Base-by-base conservation (phyloP, 139 green algal genomes). In the Parachlorella kessleri region DNA sequence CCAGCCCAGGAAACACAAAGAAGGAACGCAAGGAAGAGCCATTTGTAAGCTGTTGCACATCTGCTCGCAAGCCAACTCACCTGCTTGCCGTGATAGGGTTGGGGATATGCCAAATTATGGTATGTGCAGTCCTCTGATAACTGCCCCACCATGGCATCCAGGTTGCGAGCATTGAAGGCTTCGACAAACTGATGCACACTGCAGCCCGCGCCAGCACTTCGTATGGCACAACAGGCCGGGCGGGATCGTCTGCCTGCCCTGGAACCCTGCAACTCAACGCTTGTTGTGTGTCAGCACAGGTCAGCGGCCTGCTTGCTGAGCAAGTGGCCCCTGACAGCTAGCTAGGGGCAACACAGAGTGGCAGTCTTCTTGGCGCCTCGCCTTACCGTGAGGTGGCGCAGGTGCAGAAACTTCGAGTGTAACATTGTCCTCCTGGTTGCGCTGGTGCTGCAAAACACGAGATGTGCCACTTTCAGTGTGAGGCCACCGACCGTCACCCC, bases 111-210 rank as follows among this genome's bases (percentile, higher is more conserved):
- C 28, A 79, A 30, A n/a, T 79, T 72, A 32, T 65, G 28, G 39
- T 79, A 79, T 5, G 2, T 23, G 6, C 18, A 37, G 8, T 38
- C 6, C 2, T 28, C n/a, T 6, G 63, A n/a, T 18, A 79, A 38
- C 55, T 40, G 69, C 4, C 30, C 30, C 40, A 70, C n/a, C 73
- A 79, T 79, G 73, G n/a, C 73, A 6, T 64, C 73, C 38, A 79
- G 4, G 1, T 63, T 64, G 14, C 73, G 55, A 23, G 28, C 30
- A 24, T 79, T 79, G 63, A 79, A 79, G 14, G 73, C 73, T 23
- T n/a, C 40, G 0, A 79, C 10, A 32, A 79, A 79, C 24, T 10
- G 48, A 14, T 59, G 48, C 48, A 40, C 66, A 30, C 66, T 23
- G 40, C 66, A 26, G 32, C 10, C 24, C 66, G 33, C 66, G n/a